Base-by-base conservation (phyloP, 2,329 filamentous ascomycete genomes). In the Cephalotrichum gorgonifer region DNA sequence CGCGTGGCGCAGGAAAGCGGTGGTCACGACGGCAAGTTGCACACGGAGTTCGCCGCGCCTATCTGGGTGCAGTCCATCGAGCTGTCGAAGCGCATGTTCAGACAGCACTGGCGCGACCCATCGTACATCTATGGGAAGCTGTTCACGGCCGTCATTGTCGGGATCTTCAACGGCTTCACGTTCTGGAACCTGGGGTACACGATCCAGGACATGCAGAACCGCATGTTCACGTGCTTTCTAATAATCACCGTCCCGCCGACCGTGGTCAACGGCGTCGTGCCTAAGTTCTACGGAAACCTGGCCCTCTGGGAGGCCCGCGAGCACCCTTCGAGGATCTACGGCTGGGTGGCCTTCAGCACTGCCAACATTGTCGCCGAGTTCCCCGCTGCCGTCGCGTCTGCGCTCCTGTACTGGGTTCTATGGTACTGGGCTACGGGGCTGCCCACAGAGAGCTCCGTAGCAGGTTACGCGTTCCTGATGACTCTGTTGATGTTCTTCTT, bases 401-500 rank as follows among this genome's bases (percentile, higher is more conserved):
- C 86, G 0, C 53, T 89, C 8, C 66, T 91, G 49, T 94, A 91
- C 69, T 87, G 83, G 1, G 60, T 82, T 17, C 75, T 91, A 49
- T 77, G 79, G 7, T 93, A 93, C 72, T 93, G 84, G 83, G 77
- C 93, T 1, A 78, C 78, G 45, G 86, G 87, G 65, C 88, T 93
- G 67, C 76, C 76, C 5, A 30, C 17, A 12, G 43, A 44, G 27
- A 31, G 27, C 27, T 44, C 43, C 2, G 78, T 83, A 1, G 75
- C 71, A 0, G 82, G 74, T 0, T 52, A 63, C 0, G 81, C 81
- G 2, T 94, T 94, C 68, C 85, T 86, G 66, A 83, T 72, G 28
- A 93, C 81, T 79, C 74, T 89, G 2, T 76, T 91, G 68, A 93
- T 86, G 86, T 74, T 93, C 4, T 93, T 90, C 69, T 76, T 94